Evolutionary conservation across 345 rosid species (phyloP), one percentile per base, ranked within the genome.

Genomic region (Dimocarpus longan): DNA sequence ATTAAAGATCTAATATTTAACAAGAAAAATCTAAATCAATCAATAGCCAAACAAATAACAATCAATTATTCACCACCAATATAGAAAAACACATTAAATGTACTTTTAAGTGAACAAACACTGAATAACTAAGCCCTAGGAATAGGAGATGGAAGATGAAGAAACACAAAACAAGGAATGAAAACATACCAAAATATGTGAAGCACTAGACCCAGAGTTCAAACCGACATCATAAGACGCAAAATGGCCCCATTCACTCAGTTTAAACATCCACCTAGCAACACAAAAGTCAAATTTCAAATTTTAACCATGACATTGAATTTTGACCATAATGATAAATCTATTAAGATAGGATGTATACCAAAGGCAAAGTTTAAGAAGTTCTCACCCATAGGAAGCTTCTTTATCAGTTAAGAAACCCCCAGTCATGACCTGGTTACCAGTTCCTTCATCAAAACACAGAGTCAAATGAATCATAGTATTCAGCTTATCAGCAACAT

Each of bases 361-460:
- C 13, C 43, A 42, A 48, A 68, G 18, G 75, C 11, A 52, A 54
- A 42, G 65, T 22, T 60, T 60, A 60, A 7, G 65, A 60, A 67
- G 37, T 74, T 73, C 89, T 84, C 84, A 93, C 99, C 97, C 99
- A 83, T 91, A 87, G 54, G 99, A 92, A 63, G 98, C 97, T 78
- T 95, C 91, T 81, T 91, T 95, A 80, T 93, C 99, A 80, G 98
- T 95, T 83, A 95, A 87, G 82, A 95, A 95, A 46, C 98, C 98
- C 81, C 98, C 98, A 0, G 91, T 93, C 98, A 95, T 95, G 66
- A 88, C 78, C 86, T 93, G 94, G 81, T 91, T 92, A 86, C 98
- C 98, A 26, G 97, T 93, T 85, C 98, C 98, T 88, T 93, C 97
- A 76, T 95, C 97, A 66, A 95, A 95, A 84, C 99, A 95, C 13